Evolutionary conservation across 176 grass and related monocot genomes (phyloP).

Genomic region (Elaeis guineensis): DNA sequence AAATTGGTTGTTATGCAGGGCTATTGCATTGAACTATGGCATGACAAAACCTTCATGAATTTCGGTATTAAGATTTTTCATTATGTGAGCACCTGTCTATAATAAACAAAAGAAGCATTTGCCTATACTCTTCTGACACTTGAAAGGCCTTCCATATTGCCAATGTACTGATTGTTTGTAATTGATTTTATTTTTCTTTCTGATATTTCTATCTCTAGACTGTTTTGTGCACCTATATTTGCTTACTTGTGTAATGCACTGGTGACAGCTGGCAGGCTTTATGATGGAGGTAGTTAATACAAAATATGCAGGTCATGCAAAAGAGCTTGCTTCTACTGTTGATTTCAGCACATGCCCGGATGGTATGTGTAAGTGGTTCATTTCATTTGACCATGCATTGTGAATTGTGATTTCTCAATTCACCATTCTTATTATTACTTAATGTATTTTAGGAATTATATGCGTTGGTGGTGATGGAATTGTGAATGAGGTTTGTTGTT

Average conservation of each 20-base stretch:
- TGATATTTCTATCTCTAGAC: no score
- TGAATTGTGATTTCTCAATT: constrained; percentile 3
- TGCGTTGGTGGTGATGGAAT: constrained; percentile 97
- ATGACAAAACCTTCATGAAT: no score
- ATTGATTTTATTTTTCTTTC: no score
- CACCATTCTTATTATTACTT: constrained; percentile 8
- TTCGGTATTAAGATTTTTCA: no score
- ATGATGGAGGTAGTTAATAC: constrained; percentile 96
- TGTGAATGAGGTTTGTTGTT: constrained; percentile 82
- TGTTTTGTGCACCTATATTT: no score
- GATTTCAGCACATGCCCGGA: constrained; percentile 77
- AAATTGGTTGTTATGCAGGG: no score
- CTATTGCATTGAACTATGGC: no score
- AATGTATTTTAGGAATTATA: constrained; percentile 66
- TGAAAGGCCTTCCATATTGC: no score
- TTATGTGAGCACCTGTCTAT: no score
- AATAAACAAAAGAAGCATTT: no score
- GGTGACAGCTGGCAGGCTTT: constrained; percentile 85
- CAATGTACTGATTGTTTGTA: no score
- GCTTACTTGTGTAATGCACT: not conserved
- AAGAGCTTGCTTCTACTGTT: constrained; percentile 65
- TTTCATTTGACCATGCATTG: not conserved
- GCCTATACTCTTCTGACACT: no score
- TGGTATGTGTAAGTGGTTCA: constrained; percentile 44
- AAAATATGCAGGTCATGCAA: constrained; percentile 82